Conservation (phyloP, 164 flowering plant genomes). For the Piper longum region DNA sequence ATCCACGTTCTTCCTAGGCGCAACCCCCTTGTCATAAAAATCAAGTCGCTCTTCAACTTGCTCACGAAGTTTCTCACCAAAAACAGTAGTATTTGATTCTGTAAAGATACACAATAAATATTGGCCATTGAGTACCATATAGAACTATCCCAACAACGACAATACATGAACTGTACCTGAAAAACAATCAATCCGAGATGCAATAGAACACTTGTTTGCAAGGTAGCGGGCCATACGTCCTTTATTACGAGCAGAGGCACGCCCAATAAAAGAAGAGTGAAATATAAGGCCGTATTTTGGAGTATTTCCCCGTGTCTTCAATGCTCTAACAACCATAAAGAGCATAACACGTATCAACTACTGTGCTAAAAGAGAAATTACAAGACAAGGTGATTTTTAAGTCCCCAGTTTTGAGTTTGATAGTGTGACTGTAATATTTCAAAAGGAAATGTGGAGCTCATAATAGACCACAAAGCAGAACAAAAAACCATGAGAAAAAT, state of each 20-base stretch:
- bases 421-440: too few species aligned
- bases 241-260: constrained; percentile 83
- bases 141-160: background rate
- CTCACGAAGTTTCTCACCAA: constrained; percentile 91
- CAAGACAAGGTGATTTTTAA: background rate
- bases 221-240: constrained; percentile 98
- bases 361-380: background rate
- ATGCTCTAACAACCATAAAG: constrained; percentile 41
- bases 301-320: constrained; percentile 92
- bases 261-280: constrained; percentile 94
- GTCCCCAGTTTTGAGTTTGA: too few species aligned
- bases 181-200: constrained; percentile 91
- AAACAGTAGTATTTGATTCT: constrained; percentile 49
- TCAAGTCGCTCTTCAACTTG: constrained; percentile 97
- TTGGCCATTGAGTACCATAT: background rate
- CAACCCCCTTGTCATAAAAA: constrained; percentile 96
- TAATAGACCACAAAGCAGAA: background rate
- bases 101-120: constrained; percentile 4
- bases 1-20: constrained; percentile 89
- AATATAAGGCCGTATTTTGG: constrained; percentile 96
- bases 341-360: background rate
- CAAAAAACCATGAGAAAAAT: background rate
- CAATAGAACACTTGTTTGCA: constrained; percentile 97
- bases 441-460: too few species aligned
- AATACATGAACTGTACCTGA: constrained; percentile 30